These are phyloP conservation scores for Coemansia asiatica DNA, from an alignment of 192 early-diverging fungal species.

Conservation along the genomic window DNA sequence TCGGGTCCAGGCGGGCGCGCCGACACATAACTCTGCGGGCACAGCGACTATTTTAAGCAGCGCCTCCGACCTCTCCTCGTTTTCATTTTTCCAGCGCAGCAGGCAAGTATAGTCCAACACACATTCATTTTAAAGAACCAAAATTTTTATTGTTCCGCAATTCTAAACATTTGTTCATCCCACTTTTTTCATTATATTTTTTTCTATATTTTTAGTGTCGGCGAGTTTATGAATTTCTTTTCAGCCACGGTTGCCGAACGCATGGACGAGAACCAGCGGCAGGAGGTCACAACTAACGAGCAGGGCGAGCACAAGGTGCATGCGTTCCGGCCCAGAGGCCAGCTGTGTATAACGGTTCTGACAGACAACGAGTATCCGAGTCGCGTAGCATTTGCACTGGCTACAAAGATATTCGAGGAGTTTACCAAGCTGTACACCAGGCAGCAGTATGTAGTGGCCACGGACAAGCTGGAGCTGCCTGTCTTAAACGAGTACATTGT, in stretches of 20 bases:
- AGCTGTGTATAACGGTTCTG: constrained; percentile 74
- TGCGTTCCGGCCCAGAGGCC: constrained; percentile 71
- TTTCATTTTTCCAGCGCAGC: constrained; percentile 84
- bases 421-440: constrained; percentile 63
- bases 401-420: constrained; percentile 86
- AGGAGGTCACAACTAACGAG: constrained; percentile 77
- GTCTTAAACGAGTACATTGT: constrained; percentile 69
- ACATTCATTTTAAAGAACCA: no score
- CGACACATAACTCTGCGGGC: constrained; percentile 1
- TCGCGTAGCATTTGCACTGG: constrained; percentile 82
- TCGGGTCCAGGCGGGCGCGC: constrained; percentile 15
- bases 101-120: no score
- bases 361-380: constrained; percentile 87
- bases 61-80: constrained; percentile 65
- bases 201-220: constrained; percentile 62
- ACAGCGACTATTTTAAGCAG: constrained; percentile 62
- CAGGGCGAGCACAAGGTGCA: constrained; percentile 82
- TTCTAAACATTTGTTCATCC: not conserved
- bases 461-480: constrained; percentile 60
- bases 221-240: constrained; percentile 88
- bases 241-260: constrained; percentile 82
- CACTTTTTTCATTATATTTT: not conserved
- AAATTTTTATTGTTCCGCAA: no score
- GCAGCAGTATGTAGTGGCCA: constrained; percentile 38
- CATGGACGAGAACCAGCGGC: constrained; percentile 73